Percentiles rank a stretch among this genome's conserved stretches.
Conservation (phyloP, 2,329 filamentous ascomycete species). For the Nemania sp. region DNA sequence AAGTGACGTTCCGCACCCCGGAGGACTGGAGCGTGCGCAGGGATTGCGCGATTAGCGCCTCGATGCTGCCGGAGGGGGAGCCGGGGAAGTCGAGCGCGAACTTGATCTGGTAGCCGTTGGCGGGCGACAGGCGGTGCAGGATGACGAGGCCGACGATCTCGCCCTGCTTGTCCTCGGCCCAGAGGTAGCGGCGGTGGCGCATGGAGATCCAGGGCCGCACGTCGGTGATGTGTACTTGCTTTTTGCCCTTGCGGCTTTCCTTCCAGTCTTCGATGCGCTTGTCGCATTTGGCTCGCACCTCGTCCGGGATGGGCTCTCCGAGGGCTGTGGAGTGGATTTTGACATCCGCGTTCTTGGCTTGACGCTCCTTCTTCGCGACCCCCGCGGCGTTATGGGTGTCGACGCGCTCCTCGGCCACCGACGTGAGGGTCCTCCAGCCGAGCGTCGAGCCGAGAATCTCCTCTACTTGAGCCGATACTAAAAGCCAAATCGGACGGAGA, state of each 20-base stretch:
- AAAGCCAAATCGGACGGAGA: conserved; percentile 88
- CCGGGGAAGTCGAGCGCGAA: conserved; percentile 94
- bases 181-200: conserved; percentile 87
- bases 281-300: conserved; percentile 77
- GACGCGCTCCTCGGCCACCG: conserved; percentile 88
- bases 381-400: conserved; percentile 74
- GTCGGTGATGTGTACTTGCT: conserved; percentile 89
- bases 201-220: conserved; percentile 89
- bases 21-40: conserved; percentile 65
- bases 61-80: conserved; percentile 87
- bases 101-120: conserved; percentile 93
- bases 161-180: conserved; percentile 78
- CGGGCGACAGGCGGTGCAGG: conserved; percentile 81
- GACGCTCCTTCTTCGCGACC: conserved; percentile 82
- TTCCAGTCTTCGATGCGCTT: conserved; percentile 84
- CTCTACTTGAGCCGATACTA: conserved; percentile 83
- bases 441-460: conserved; percentile 82
- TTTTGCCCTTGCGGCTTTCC: conserved; percentile 78
- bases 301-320: conserved; percentile 72
- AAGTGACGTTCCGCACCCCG: conserved; percentile 79
- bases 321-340: conserved; percentile 79
- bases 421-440: conserved; percentile 89
- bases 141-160: conserved; percentile 82
- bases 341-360: conserved; percentile 69
- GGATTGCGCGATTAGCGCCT: conserved; percentile 75